Conservation (phyloP, 2,329 filamentous ascomycete species). For the Penicillium griseofulvum region DNA sequence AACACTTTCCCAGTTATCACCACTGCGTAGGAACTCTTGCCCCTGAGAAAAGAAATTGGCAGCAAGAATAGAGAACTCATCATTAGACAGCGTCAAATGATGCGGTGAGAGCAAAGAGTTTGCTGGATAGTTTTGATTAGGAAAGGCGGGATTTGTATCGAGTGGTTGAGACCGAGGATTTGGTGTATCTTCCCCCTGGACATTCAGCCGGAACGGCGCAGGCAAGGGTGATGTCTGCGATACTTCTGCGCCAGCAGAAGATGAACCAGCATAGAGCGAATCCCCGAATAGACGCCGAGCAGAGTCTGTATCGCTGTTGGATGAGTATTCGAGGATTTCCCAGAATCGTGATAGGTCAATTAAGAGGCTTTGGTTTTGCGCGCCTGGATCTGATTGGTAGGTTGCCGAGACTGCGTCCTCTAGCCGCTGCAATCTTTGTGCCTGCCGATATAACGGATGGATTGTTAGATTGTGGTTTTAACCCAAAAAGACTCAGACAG, state of each 20-base stretch:
- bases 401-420: conserved; percentile 47
- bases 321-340: conserved; percentile 50
- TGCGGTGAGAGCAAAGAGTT: conserved; percentile 22
- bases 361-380: conserved; percentile 38
- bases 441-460: conserved; percentile 25
- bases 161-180: conserved; percentile 21
- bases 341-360: conserved; percentile 51
- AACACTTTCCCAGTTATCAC: conserved; percentile 38
- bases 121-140: conserved; percentile 15
- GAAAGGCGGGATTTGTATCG: conserved; percentile 15
- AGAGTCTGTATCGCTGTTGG: conserved; percentile 39
- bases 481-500: background rate
- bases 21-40: conserved; percentile 41
- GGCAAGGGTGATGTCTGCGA: conserved; percentile 46
- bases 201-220: conserved; percentile 41
- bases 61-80: conserved; percentile 48
- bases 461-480: background rate
- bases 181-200: conserved; percentile 19
- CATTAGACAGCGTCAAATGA: conserved; percentile 32
- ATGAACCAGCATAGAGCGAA: conserved; percentile 35
- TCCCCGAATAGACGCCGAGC: conserved; percentile 44
- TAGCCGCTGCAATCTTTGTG: conserved; percentile 44
- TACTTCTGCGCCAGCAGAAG: conserved; percentile 35
- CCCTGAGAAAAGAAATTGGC: conserved; percentile 51
- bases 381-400: conserved; percentile 38